These are phyloP conservation scores for Saksenaea vasiformis DNA, from an alignment of 371 early-diverging fungal genomes.

Conservation along the genomic window DNA sequence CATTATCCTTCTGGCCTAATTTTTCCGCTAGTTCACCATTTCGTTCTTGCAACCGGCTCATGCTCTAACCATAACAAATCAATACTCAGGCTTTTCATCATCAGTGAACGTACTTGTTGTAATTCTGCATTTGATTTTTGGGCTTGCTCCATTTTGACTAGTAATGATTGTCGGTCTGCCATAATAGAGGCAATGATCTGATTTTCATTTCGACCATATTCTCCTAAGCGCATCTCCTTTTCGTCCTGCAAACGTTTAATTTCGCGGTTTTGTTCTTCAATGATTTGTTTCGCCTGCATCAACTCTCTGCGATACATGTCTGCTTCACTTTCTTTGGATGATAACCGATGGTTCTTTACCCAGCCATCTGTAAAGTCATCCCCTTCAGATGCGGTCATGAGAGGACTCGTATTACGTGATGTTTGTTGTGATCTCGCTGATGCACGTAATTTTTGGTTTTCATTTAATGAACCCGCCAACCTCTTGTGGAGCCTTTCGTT, in stretches of 20 bases:
- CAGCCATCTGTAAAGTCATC: conserved; percentile 6
- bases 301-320: conserved; percentile 22
- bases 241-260: background rate
- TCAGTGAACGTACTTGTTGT: conserved; percentile 20
- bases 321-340: conserved; percentile 5
- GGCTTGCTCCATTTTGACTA: conserved; percentile 18
- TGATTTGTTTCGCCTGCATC: conserved; percentile 33
- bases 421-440: conserved; percentile 14
- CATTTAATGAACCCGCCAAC: conserved; percentile 37
- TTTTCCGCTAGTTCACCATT: conserved; percentile 31
- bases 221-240: background rate
- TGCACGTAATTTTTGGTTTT: conserved; percentile 33
- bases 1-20: conserved; percentile 32
- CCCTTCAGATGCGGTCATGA: conserved; percentile 10
- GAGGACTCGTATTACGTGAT: conserved; percentile 20
- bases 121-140: conserved; percentile 22
- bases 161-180: conserved; percentile 26
- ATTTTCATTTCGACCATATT: conserved; percentile 14
- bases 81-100: background rate
- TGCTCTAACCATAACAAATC: conserved; percentile 11
- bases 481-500: conserved; percentile 36
- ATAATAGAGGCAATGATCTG: conserved; percentile 25
- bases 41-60: conserved; percentile 25
- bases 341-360: conserved; percentile 8
- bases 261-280: conserved; percentile 29